These are phyloP conservation scores for Euphorbia pulcherrima DNA, from an alignment of 345 rosid genomes.

Conservation along the genomic window DNA sequence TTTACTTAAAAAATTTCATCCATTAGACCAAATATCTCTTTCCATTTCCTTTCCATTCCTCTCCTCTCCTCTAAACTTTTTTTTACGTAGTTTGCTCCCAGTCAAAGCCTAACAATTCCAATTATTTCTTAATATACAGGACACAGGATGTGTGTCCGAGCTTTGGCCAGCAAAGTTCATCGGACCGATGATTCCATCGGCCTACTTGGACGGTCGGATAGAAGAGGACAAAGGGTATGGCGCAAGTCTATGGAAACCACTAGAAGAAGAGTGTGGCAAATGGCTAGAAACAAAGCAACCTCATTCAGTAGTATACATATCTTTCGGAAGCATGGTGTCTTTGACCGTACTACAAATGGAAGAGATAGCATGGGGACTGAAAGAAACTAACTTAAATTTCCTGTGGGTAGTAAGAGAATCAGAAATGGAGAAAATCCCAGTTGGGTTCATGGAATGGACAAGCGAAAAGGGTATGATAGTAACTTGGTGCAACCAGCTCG, in stretches of 20 bases:
- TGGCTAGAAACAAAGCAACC: slow-evolving; percentile 56
- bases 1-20: too few species aligned
- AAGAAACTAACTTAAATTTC: slow-evolving; percentile 46
- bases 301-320: slow-evolving; percentile 47
- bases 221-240: slow-evolving; percentile 58
- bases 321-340: slow-evolving; percentile 72
- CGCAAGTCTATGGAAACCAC: slow-evolving; percentile 61
- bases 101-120: too few species aligned
- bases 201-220: slow-evolving; percentile 45
- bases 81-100: too few species aligned
- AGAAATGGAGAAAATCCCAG: slow-evolving; percentile 41
- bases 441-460: slow-evolving; percentile 42
- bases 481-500: slow-evolving; percentile 68
- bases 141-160: slow-evolving; percentile 35
- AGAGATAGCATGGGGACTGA: slow-evolving; percentile 47
- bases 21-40: too few species aligned
- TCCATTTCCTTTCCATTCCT: too few species aligned
- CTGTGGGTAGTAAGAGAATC: slow-evolving; percentile 66
- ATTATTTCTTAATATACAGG: slow-evolving; percentile 27
- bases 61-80: too few species aligned
- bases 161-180: slow-evolving; percentile 60
- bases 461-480: slow-evolving; percentile 44
- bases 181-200: slow-evolving; percentile 72
- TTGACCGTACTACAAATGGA: slow-evolving; percentile 39
- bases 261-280: slow-evolving; percentile 47